phyloP scores from a whole-genome alignment of 331 rosid genomes.

The Malus hybrid region DNA sequence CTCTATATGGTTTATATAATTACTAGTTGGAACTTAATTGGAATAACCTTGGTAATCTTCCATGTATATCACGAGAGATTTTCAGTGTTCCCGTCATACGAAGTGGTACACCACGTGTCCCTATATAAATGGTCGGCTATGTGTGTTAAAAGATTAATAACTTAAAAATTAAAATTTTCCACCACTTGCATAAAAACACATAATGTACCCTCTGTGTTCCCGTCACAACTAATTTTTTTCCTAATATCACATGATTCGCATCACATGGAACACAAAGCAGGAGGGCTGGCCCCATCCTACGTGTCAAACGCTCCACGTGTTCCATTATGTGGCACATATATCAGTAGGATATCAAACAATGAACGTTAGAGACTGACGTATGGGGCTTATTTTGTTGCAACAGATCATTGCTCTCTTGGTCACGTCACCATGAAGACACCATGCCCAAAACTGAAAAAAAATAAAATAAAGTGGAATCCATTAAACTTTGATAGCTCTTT shows the following conservation, averaged over 20 bases:
- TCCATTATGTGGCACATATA: background rate
- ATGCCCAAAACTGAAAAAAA: background rate
- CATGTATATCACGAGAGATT: background rate
- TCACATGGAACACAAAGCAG: background rate
- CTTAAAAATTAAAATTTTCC: no score
- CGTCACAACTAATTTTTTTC: no score
- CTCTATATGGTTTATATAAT: no score
- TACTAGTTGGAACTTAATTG: no score
- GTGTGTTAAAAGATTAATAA: no score
- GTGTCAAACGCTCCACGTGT: constrained; percentile 7
- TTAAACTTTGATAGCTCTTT: background rate
- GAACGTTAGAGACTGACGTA: background rate
- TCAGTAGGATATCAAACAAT: background rate
- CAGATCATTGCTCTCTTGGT: background rate
- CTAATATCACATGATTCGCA: background rate
- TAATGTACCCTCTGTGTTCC: no score
- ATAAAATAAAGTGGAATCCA: constrained; percentile 11
- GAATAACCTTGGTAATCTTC: background rate
- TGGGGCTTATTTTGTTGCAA: background rate
- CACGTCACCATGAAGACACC: constrained; percentile 14
- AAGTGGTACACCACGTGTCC: no score
- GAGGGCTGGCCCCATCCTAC: background rate
- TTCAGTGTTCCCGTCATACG: no score
- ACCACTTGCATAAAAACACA: no score
- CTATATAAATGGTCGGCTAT: no score